These are phyloP conservation scores for Salix udensis DNA, from an alignment of 345 rosid genomes.

Conservation along the genomic window DNA sequence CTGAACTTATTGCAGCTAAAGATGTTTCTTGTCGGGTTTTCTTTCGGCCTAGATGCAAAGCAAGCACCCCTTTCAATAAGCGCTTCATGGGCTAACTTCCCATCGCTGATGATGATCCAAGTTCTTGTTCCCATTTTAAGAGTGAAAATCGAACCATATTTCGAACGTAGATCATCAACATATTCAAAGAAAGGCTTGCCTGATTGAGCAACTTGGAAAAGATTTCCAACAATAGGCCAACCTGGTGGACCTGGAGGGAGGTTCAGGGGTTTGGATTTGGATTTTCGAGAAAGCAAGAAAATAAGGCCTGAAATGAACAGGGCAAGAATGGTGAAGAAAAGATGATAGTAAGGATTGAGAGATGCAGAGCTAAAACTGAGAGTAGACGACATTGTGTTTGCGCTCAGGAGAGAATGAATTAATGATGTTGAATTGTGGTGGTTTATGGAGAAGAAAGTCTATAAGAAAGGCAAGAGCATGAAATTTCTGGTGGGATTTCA, in stretches of 20 bases:
- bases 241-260: slow-evolving; percentile 92
- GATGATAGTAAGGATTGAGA: slow-evolving; percentile 21
- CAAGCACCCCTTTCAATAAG: slow-evolving; percentile 55
- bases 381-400: neutral
- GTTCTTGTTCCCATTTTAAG: slow-evolving; percentile 82
- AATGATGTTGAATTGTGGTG: neutral
- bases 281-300: slow-evolving; percentile 28
- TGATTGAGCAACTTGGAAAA: slow-evolving; percentile 67
- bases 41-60: slow-evolving; percentile 67
- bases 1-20: slow-evolving; percentile 91
- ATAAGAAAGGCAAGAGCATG: slow-evolving; percentile 35
- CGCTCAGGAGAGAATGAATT: neutral
- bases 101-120: slow-evolving; percentile 61
- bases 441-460: neutral
- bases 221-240: slow-evolving; percentile 87
- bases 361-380: neutral
- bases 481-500: slow-evolving; percentile 40
- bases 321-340: slow-evolving; percentile 37
- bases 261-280: slow-evolving; percentile 38
- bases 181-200: slow-evolving; percentile 71
- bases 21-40: slow-evolving; percentile 78
- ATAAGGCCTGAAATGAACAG: slow-evolving; percentile 34
- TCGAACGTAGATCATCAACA: slow-evolving; percentile 42
- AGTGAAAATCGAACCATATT: slow-evolving; percentile 68
- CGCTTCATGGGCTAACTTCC: slow-evolving; percentile 65